These are phyloP conservation scores for Trypanosoma grayi DNA, from an alignment of 208 protist species.

Conservation along the genomic window DNA sequence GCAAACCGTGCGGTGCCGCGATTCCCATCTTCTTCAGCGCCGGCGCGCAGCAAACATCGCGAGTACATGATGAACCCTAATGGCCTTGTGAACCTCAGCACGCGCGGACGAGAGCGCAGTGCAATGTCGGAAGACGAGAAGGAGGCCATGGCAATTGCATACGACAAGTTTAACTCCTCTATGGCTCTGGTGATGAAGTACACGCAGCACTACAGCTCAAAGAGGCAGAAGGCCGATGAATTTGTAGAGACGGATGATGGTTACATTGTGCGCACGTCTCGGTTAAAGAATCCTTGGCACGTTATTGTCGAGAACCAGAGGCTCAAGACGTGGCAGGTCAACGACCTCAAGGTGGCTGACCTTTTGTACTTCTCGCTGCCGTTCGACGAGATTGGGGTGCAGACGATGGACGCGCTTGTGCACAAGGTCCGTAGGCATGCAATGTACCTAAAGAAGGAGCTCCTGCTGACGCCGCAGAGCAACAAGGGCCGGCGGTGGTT, in stretches of 20 bases:
- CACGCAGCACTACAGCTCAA: slow-evolving; percentile 18
- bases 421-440: slow-evolving; percentile 20
- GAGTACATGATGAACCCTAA: not conserved
- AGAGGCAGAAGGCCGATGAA: slow-evolving; percentile 11
- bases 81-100: not conserved
- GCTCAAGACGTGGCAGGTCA: slow-evolving; percentile 29
- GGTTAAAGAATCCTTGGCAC: slow-evolving; percentile 32
- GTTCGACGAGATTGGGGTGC: slow-evolving; percentile 25
- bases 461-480: slow-evolving; percentile 22
- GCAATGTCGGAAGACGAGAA: not conserved
- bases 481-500: slow-evolving; percentile 34
- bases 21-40: not conserved
- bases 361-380: slow-evolving; percentile 34
- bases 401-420: slow-evolving; percentile 16
- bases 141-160: slow-evolving; percentile 13
- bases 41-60: not conserved
- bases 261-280: slow-evolving; percentile 19
- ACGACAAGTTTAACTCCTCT: slow-evolving; percentile 26
- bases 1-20: not conserved
- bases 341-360: slow-evolving; percentile 30
- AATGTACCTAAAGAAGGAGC: slow-evolving; percentile 22
- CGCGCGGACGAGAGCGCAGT: not conserved
- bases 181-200: slow-evolving; percentile 21
- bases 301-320: slow-evolving; percentile 24
- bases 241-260: slow-evolving; percentile 18